Evolutionary conservation across 768 basidiomycete species (phyloP).

Genomic region (Lactifluus subvellereus): DNA sequence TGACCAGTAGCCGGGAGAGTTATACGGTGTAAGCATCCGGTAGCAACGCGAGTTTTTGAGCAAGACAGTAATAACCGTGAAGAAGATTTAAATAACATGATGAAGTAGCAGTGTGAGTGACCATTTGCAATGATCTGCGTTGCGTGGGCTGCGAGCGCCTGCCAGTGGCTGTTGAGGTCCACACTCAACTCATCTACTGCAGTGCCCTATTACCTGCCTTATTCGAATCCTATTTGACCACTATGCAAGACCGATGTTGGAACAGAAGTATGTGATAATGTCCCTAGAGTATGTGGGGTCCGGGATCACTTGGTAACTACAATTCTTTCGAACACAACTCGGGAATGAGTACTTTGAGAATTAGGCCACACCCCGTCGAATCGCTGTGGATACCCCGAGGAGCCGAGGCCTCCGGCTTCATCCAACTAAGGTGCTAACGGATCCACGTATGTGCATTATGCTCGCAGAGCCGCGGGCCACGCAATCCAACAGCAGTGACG

Average conservation of each 20-base stretch:
- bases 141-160: neutral
- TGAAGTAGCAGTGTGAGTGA: neutral
- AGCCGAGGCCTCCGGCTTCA: neutral
- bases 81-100: conserved; percentile 7
- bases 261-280: neutral
- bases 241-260: neutral
- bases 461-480: conserved; percentile 6
- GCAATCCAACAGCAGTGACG: neutral
- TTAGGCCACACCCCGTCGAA: neutral
- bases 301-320: neutral
- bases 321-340: neutral
- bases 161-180: neutral
- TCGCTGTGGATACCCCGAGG: neutral
- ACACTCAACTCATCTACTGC: neutral
- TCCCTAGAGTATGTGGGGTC: neutral
- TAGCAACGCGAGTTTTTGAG: neutral
- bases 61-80: neutral
- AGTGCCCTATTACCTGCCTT: neutral
- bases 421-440: neutral
- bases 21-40: neutral
- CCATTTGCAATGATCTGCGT: neutral
- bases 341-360: neutral
- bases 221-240: neutral
- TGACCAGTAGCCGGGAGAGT: neutral
- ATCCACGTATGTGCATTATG: neutral